Evolutionary conservation across 345 rosid species (phyloP), one percentile per base, ranked within the genome.

Genomic region (Populus tremula): DNA sequence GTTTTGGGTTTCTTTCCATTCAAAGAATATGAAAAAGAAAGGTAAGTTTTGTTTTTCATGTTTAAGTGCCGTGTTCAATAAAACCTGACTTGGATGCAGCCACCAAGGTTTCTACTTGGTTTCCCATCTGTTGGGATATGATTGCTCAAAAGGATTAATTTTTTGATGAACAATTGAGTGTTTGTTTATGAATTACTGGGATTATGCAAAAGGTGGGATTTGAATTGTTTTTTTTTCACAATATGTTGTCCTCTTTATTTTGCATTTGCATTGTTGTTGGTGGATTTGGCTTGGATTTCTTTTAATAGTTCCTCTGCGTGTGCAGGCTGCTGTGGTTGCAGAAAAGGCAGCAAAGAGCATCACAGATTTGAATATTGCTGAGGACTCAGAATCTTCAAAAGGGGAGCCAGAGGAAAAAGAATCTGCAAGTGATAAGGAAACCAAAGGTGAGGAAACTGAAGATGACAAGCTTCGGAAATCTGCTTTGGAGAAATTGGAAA

Each of bases 311-410:
- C 67, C 41, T 59, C 76, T 82, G 16, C 81, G 62, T 50, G 41
- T 86, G 80, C 88, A 93, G 99, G 97, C 99, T 83, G 88, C 91
- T 43, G 94, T 79, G 56, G 97, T 76, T 83, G 97, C 95, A 1
- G 94, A 92, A 85, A 89, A 86, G 79, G 97, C 99, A 11, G 97
- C 97, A 2, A 93, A 91, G 88, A 89, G 89, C 84, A 69, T 96
- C 82, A 81, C 91, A 4, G 97, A 94, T n/a, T 50, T 88, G 71
- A 80, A 71, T 21, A 84, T 17, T 38, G 85, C 78, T 56, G 91
- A 90, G 76, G 94, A 87, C 45, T 84, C 89, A 2, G 97, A 88
- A 85, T 80, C 91, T 76, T 82, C 91, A 53, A 89, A 87, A 82
- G 92, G 77, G 74, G 90, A 87, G 78, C 88, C 82, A 65, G 91